Conservation (phyloP, 257 asterid species). For the Solanum phureja region DNA sequence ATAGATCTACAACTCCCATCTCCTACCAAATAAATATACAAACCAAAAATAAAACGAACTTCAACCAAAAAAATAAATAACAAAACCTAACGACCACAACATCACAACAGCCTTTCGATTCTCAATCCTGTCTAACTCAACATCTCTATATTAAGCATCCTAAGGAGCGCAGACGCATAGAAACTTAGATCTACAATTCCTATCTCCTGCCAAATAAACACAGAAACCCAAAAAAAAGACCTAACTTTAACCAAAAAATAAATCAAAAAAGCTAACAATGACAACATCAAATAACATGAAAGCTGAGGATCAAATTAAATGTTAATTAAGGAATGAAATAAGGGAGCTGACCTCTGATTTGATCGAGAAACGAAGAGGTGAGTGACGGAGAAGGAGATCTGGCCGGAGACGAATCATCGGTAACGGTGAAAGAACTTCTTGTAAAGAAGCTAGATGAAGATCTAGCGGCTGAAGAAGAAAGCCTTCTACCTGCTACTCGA, state of each 20-base stretch:
- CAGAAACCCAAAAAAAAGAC: neutral
- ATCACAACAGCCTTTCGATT: neutral
- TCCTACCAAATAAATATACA: neutral
- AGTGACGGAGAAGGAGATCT: conserved; percentile 19
- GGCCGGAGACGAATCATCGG: conserved; percentile 28
- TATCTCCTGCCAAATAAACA: neutral
- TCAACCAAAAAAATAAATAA: neutral
- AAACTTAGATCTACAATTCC: neutral
- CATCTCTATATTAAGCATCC: neutral
- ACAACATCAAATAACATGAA: neutral
- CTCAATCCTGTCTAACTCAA: neutral
- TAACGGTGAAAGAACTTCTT: conserved; percentile 17
- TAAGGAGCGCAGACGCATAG: neutral
- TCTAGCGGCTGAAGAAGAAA: conserved; percentile 28
- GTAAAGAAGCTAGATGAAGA: conserved; percentile 32
- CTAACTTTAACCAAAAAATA: neutral
- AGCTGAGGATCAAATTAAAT: neutral
- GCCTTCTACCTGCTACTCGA: conserved; percentile 60
- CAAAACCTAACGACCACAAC: neutral
- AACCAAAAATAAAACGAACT: neutral
- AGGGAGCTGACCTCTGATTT: conserved; percentile 40
- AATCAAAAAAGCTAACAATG: neutral
- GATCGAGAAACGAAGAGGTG: conserved; percentile 20
- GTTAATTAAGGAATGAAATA: neutral
- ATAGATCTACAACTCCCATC: neutral